Percentiles rank a stretch among this genome's conserved stretches.
These are phyloP conservation scores for Ophiocordyceps camponoti-saundersi DNA, from an alignment of 2,329 filamentous ascomycete species.

Conservation along the genomic window DNA sequence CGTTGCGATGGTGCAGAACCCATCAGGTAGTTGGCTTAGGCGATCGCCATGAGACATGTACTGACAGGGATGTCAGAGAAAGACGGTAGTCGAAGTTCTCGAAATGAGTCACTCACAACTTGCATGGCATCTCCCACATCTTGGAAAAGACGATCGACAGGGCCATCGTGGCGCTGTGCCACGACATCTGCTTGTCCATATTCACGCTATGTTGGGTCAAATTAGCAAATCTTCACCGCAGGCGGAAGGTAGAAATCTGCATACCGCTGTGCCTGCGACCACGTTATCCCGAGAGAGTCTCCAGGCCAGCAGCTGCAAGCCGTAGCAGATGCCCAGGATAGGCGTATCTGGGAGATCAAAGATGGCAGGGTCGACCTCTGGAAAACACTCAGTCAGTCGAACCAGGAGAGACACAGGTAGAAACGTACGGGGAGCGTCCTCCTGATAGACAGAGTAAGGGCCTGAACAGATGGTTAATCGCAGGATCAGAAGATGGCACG, in stretches of 20 bases:
- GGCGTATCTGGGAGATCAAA: conserved; percentile 10
- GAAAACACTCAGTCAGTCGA: conserved; percentile 2
- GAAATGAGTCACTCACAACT: background rate
- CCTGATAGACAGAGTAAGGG: conserved; percentile 63
- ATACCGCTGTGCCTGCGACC: conserved; percentile 3
- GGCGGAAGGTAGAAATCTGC: background rate
- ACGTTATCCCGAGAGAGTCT: conserved; percentile 16
- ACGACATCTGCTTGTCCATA: conserved; percentile 3
- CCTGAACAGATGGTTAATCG: conserved; percentile 7
- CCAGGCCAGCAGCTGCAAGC: conserved; percentile 45
- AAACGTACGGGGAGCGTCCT: conserved; percentile 39
- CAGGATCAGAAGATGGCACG: too few species aligned
- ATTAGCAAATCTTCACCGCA: background rate
- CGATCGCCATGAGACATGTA: conserved; percentile 91
- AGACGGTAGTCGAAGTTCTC: background rate
- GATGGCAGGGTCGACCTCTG: conserved; percentile 53
- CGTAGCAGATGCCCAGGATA: conserved; percentile 12
- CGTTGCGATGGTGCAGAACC: conserved; percentile 56
- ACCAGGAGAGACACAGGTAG: background rate
- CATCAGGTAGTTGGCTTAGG: conserved; percentile 53
- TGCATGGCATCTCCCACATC: conserved; percentile 41
- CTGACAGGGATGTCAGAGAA: conserved; percentile 10
- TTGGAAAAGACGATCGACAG: conserved; percentile 60
- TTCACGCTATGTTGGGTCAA: conserved; percentile 2
- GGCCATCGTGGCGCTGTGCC: conserved; percentile 24